These are phyloP conservation scores for Xenosphaeropsis pyriputrescens DNA, from an alignment of 2,329 filamentous ascomycete genomes.

Conservation along the genomic window DNA sequence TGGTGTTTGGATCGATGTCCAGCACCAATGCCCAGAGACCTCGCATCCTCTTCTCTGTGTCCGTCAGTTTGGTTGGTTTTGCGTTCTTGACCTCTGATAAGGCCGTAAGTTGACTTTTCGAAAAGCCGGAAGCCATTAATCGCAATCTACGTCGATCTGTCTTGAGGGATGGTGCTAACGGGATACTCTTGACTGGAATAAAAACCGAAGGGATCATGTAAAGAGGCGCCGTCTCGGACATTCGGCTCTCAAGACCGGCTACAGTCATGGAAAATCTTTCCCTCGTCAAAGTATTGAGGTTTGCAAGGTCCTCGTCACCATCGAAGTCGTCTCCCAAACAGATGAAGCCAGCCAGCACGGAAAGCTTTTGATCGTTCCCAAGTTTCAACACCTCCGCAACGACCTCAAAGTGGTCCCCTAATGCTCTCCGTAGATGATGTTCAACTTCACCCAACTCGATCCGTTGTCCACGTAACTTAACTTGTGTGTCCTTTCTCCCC, in stretches of 20 bases:
- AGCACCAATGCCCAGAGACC: constrained; percentile 26
- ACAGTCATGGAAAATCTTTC: constrained; percentile 12
- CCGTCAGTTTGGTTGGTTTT: constrained; percentile 3
- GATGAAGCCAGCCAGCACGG: background rate
- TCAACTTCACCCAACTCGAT: constrained; percentile 46
- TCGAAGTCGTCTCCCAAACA: background rate
- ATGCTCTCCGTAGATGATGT: constrained; percentile 7
- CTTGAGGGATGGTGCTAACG: constrained; percentile 18
- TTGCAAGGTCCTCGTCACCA: background rate
- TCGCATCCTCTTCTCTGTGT: constrained; percentile 12
- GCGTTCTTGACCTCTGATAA: background rate
- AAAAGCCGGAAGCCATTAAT: background rate
- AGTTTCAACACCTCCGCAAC: background rate
- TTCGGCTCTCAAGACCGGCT: constrained; percentile 25
- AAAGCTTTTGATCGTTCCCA: background rate
- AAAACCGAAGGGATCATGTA: constrained; percentile 21
- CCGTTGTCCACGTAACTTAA: constrained; percentile 47
- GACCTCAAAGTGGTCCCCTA: background rate
- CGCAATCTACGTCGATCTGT: constrained; percentile 13
- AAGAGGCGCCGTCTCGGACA: constrained; percentile 7
- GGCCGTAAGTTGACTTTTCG: background rate
- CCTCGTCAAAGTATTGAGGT: background rate
- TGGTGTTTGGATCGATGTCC: constrained; percentile 16
- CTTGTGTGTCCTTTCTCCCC: constrained; percentile 46
- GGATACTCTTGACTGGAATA: constrained; percentile 15